phyloP scores from a whole-genome alignment of 768 basidiomycete species.

The Sporobolomyces pararoseus region DNA sequence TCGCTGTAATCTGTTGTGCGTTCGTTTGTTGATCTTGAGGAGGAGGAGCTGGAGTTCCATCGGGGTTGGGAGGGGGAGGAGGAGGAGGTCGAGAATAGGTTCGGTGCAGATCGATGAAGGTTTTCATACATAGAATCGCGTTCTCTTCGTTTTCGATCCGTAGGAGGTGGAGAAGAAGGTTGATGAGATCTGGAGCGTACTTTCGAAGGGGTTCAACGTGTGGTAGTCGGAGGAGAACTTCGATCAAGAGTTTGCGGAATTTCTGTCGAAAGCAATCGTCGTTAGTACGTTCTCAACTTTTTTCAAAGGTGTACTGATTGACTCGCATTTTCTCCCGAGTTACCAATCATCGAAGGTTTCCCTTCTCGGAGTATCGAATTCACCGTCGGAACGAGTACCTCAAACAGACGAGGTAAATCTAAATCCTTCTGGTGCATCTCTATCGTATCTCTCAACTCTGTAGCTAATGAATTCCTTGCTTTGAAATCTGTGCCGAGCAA shows the following conservation, averaged over 20 bases:
- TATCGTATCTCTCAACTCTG: conserved; percentile 45
- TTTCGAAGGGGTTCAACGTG: conserved; percentile 71
- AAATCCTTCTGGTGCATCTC: conserved; percentile 45
- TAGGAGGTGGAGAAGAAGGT: conserved; percentile 75
- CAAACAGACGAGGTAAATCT: conserved; percentile 41
- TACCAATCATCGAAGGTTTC: conserved; percentile 39
- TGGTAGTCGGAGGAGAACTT: conserved; percentile 83
- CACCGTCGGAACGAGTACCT: conserved; percentile 44
- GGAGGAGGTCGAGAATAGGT: conserved; percentile 60
- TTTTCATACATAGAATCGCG: conserved; percentile 82
- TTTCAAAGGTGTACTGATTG: not conserved
- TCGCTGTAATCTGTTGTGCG: conserved; percentile 60
- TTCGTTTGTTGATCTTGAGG: conserved; percentile 14
- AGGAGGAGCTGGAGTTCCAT: not conserved
- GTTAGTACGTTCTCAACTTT: not conserved
- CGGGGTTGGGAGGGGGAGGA: not conserved
- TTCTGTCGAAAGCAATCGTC: conserved; percentile 53
- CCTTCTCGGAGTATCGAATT: conserved; percentile 37
- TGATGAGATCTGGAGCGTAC: conserved; percentile 65
- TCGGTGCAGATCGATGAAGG: conserved; percentile 80
- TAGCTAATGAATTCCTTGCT: conserved; percentile 40
- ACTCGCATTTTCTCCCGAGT: conserved; percentile 43
- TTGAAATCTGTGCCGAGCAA: conserved; percentile 22
- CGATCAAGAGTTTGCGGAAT: conserved; percentile 79
- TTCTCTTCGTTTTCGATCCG: conserved; percentile 94